A percentile compares a stretch with the other conserved stretches of the same genome.
Conservation (phyloP, 2,329 filamentous ascomycete species). For the Penicillium sp. region DNA sequence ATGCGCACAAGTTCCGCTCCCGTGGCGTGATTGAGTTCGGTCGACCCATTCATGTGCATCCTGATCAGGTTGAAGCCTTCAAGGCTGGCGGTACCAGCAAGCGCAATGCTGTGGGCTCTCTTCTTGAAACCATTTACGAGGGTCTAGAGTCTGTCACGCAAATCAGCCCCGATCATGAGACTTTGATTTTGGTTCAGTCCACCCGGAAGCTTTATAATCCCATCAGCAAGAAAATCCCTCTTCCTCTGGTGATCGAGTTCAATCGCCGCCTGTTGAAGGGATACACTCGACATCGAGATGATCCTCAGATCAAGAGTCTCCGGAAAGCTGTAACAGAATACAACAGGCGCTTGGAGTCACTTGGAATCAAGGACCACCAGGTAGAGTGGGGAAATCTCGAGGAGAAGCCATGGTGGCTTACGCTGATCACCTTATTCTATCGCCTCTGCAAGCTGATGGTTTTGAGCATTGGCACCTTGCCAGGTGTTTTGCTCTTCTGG, state of each 20-base stretch:
- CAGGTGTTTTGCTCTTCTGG: conserved; percentile 81
- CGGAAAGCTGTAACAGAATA: conserved; percentile 75
- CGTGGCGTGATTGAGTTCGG: conserved; percentile 92
- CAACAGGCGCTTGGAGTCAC: conserved; percentile 77
- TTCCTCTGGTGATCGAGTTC: conserved; percentile 89
- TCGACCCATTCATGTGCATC: conserved; percentile 78
- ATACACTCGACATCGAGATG: conserved; percentile 85
- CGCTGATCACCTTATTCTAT: conserved; percentile 72
- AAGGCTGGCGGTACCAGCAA: conserved; percentile 62
- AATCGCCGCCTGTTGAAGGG: conserved; percentile 85
- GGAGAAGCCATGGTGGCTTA: conserved; percentile 51
- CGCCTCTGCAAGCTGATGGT: conserved; percentile 72
- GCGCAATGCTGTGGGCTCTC: conserved; percentile 23
- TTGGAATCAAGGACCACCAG: conserved; percentile 88
- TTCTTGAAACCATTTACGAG: conserved; percentile 78
- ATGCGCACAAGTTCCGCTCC: conserved; percentile 94
- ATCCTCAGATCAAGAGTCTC: conserved; percentile 73
- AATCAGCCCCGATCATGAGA: conserved; percentile 87
- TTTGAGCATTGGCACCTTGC: conserved; percentile 74
- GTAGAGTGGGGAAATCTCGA: conserved; percentile 73
- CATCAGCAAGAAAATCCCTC: conserved; percentile 83
- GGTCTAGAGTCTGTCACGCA: conserved; percentile 83
- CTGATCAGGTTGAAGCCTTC: conserved; percentile 81
- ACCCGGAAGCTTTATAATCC: conserved; percentile 88
- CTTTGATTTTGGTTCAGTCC: conserved; percentile 87